A percentile compares a stretch with the other conserved stretches of the same genome.
Conservation (phyloP, 345 rosid genomes). For the Odontarrhena argentea region DNA sequence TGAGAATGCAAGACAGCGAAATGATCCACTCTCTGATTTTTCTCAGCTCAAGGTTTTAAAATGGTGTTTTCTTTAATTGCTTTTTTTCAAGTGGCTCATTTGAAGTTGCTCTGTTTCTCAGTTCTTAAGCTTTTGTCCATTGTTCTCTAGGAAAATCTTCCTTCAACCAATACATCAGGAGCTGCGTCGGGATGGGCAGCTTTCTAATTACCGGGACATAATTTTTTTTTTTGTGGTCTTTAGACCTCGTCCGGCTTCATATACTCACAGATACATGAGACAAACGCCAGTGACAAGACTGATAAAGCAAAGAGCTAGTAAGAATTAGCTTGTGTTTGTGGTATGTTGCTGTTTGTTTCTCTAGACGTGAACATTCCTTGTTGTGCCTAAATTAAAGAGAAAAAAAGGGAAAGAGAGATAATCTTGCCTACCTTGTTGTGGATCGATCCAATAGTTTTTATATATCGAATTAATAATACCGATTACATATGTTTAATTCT, state of each 20-base stretch:
- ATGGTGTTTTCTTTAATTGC: background rate
- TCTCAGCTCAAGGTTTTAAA: constrained; percentile 63
- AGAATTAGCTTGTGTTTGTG: constrained; percentile 10
- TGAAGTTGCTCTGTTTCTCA: background rate
- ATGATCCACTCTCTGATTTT: constrained; percentile 60
- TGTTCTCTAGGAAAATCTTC: constrained; percentile 68
- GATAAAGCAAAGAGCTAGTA: background rate
- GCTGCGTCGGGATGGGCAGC: constrained; percentile 90
- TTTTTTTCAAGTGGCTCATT: background rate
- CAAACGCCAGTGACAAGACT: constrained; percentile 23
- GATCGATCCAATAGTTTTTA: background rate
- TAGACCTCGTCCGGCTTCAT: constrained; percentile 4
- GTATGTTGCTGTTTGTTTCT: constrained; percentile 7
- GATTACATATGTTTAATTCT: too few relatives aligned
- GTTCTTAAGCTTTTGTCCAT: constrained; percentile 10
- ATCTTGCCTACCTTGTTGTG: background rate
- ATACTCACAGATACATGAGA: background rate
- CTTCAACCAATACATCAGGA: constrained; percentile 57
- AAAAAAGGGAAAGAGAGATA: constrained; percentile 6
- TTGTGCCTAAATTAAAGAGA: background rate
- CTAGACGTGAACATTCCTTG: background rate
- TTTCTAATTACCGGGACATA: constrained; percentile 66
- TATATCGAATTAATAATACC: background rate
- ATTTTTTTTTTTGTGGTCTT: constrained; percentile 65
- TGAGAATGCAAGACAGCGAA: constrained; percentile 41